phyloP scores from a whole-genome alignment of 2,329 filamentous ascomycete genomes.

The Clathrospora elynae region DNA sequence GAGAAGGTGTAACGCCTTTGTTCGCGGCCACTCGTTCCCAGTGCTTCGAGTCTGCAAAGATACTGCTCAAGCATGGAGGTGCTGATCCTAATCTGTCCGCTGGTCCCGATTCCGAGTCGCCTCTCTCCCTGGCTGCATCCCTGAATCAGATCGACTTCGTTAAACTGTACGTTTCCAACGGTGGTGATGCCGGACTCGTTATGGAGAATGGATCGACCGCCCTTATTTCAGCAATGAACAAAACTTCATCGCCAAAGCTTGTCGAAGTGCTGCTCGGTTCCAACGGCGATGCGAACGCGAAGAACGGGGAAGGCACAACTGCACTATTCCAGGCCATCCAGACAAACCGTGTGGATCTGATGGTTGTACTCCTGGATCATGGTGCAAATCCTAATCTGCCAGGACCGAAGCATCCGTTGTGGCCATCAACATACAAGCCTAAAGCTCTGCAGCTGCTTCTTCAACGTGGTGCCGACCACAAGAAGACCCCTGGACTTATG shows the following conservation, averaged over 20 bases:
- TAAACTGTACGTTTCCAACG: slow-evolving; percentile 65
- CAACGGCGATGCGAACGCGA: slow-evolving; percentile 62
- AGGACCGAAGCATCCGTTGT: slow-evolving; percentile 70
- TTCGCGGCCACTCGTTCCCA: slow-evolving; percentile 35
- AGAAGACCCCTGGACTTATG: slow-evolving; percentile 66
- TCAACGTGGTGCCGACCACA: slow-evolving; percentile 62
- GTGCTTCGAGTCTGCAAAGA: slow-evolving; percentile 54
- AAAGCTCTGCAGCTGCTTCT: slow-evolving; percentile 64
- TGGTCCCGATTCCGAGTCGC: slow-evolving; percentile 59
- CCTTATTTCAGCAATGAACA: slow-evolving; percentile 65
- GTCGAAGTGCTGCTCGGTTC: slow-evolving; percentile 65
- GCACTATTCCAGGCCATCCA: slow-evolving; percentile 67
- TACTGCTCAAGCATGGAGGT: slow-evolving; percentile 34
- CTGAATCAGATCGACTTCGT: slow-evolving; percentile 62
- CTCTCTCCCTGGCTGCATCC: slow-evolving; percentile 58
- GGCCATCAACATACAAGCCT: slow-evolving; percentile 66
- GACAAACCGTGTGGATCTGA: slow-evolving; percentile 61
- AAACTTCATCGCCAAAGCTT: slow-evolving; percentile 60
- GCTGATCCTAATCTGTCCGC: slow-evolving; percentile 34
- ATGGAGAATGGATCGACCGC: slow-evolving; percentile 65
- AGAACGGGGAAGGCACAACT: slow-evolving; percentile 67
- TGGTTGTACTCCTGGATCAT: slow-evolving; percentile 60
- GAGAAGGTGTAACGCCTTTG: slow-evolving; percentile 37
- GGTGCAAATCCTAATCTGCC: slow-evolving; percentile 71
- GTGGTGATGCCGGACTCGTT: slow-evolving; percentile 61